A percentile compares a stretch with the other conserved stretches of the same genome.
Conservation (phyloP, 495 filamentous ascomycete species). For the Neurospora sp. region DNA sequence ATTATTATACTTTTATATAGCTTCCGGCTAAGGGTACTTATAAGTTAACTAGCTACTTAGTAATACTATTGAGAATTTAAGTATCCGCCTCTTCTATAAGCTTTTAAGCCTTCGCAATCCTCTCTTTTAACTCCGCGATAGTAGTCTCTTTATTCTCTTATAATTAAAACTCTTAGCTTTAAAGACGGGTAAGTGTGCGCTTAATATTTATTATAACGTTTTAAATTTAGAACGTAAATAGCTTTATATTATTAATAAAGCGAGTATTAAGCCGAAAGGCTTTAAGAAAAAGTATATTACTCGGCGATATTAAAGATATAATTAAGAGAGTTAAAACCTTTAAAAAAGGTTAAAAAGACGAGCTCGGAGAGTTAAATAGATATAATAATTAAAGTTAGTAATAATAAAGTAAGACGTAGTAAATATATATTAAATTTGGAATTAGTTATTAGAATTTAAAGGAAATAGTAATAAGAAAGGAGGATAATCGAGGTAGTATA, state of each 20-base stretch:
- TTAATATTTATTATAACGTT: slow-evolving; percentile 21
- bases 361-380: slow-evolving; percentile 14
- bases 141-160: slow-evolving; percentile 17
- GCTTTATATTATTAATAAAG: slow-evolving; percentile 36
- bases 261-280: slow-evolving; percentile 15
- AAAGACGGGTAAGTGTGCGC: slow-evolving; percentile 9
- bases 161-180: neutral
- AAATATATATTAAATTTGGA: no score
- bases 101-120: slow-evolving; percentile 11
- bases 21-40: neutral
- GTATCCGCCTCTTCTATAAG: slow-evolving; percentile 26
- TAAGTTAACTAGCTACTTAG: slow-evolving; percentile 21
- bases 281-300: slow-evolving; percentile 10
- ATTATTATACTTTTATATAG: neutral
- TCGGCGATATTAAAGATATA: slow-evolving; percentile 20
- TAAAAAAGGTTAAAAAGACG: slow-evolving; percentile 18
- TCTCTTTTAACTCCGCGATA: slow-evolving; percentile 9
- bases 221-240: slow-evolving; percentile 39
- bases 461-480: no score
- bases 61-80: slow-evolving; percentile 23
- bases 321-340: slow-evolving; percentile 17
- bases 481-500: no score
- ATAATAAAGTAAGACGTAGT: no score
- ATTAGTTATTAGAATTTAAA: no score
- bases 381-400: neutral